phyloP scores from a whole-genome alignment of 768 basidiomycete species.

The Russula dissimulans region DNA sequence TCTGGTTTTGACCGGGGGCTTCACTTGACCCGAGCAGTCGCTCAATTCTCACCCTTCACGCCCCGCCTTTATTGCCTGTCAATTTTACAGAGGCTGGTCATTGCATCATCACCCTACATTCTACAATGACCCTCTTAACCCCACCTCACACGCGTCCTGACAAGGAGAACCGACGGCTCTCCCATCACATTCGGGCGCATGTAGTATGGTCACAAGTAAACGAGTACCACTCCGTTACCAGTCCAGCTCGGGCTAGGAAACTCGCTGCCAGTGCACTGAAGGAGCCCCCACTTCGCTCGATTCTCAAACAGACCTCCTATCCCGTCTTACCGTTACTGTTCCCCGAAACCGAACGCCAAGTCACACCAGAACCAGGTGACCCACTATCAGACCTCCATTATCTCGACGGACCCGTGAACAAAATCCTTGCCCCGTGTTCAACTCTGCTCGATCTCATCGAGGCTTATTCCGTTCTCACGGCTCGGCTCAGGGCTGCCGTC shows the following conservation, averaged over 20 bases:
- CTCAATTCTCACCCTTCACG: neutral
- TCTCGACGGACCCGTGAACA: slow-evolving; percentile 53
- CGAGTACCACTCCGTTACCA: slow-evolving; percentile 36
- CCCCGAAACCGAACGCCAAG: slow-evolving; percentile 41
- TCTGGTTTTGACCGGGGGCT: neutral
- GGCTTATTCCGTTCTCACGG: slow-evolving; percentile 62
- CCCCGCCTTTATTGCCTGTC: neutral
- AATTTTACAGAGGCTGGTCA: neutral
- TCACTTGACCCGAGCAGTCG: neutral
- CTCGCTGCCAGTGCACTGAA: slow-evolving; percentile 28
- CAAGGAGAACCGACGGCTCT: slow-evolving; percentile 37
- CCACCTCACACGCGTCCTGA: slow-evolving; percentile 53
- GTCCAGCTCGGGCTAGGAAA: slow-evolving; percentile 20
- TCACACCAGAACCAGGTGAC: slow-evolving; percentile 69
- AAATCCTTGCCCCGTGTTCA: slow-evolving; percentile 42
- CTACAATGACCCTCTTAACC: slow-evolving; percentile 44
- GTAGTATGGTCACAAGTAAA: slow-evolving; percentile 48
- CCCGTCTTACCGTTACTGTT: slow-evolving; percentile 31
- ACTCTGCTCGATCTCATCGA: slow-evolving; percentile 55
- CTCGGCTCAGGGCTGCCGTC: slow-evolving; percentile 47
- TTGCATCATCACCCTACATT: neutral
- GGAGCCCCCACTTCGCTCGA: slow-evolving; percentile 49
- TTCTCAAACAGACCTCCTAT: slow-evolving; percentile 48
- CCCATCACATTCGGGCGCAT: slow-evolving; percentile 26
- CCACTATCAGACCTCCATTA: slow-evolving; percentile 57